phyloP scores from a whole-genome alignment of 2,329 filamentous ascomycete genomes.

The Trichoderma arundinaceum region DNA sequence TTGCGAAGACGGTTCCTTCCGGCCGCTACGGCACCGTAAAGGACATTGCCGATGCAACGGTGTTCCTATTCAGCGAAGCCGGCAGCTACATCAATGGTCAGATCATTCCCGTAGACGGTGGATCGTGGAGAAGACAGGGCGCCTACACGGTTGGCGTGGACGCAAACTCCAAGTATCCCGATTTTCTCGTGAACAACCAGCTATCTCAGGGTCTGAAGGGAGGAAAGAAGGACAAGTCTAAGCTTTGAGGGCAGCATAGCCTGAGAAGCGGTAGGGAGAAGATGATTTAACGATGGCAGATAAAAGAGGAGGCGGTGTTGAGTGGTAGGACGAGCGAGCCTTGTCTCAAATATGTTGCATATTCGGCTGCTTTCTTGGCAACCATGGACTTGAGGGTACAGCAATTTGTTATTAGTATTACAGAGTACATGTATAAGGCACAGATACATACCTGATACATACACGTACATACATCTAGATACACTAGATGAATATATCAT shows the following conservation, averaged over 20 bases:
- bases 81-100: conserved; percentile 88
- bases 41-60: conserved; percentile 90
- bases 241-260: conserved; percentile 43
- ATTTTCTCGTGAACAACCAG: conserved; percentile 49
- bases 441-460: neutral
- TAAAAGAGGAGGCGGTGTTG: neutral
- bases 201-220: conserved; percentile 45
- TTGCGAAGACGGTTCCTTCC: conserved; percentile 64
- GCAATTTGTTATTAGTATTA: neutral
- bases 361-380: neutral
- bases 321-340: neutral
- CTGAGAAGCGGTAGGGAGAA: neutral
- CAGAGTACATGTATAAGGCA: neutral
- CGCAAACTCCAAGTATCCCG: conserved; percentile 57
- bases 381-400: neutral
- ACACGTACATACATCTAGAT: neutral
- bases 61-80: conserved; percentile 85
- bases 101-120: conserved; percentile 74
- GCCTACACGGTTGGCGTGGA: conserved; percentile 55
- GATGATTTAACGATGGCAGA: neutral
- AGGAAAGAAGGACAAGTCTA: conserved; percentile 46
- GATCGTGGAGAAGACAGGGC: conserved; percentile 60
- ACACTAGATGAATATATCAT: neutral
- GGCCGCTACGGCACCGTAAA: conserved; percentile 79
- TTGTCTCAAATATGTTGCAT: neutral